Base-by-base conservation (phyloP, 306 rosid species). In the Acmispon strigosus region DNA sequence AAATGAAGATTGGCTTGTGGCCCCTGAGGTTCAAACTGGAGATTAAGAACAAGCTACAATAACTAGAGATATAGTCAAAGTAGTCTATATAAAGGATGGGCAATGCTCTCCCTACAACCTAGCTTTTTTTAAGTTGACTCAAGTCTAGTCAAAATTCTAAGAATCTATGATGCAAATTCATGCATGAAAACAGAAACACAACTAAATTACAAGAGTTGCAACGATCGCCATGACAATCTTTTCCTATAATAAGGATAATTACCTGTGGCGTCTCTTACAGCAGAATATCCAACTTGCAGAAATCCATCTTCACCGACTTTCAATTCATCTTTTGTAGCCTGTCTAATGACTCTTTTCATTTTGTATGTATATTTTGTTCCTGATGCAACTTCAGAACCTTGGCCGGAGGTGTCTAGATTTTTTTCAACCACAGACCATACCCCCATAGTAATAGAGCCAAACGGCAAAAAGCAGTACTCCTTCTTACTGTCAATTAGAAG, bases 391-490 rank as follows among this genome's bases (percentile, higher is more conserved):
- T 83, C 84, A 69, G 78, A 75, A 78, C 62, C 76, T 73, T 71
- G 84, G 47, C 58, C 39, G 15, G 75, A 78, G 62, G 61, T 42
- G 36, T 85, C 89, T 56, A 82, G 10, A 64, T 60, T 80, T 78
- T 82, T 90, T 70, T 87, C 92, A 76, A 89, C 79, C 76, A 88
- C 74, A 51, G 96, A 86, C 96, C 96, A 90, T 53, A 83, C 85
- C 53, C 96, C 96, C 13, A 59, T 51, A 29, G 96, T 88, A 56
- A 77, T 68, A 70, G 86, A 79, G 83, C 71, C 73, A 69, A 69
- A 77, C 50, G 24, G 62, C 85, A 92, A 86, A 14, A 80, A 54
- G 73, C 96, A 92, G 45, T 78, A 75, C 79, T 92, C 95, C 71
- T 80, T 84, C 79, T 78, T 82, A 56, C 77, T 69, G 76, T 92